Percentiles rank a stretch among this genome's conserved stretches.
Evolutionary conservation across 2,329 filamentous ascomycete species (phyloP).

Genomic region (Cladophialophora chaetospira): DNA sequence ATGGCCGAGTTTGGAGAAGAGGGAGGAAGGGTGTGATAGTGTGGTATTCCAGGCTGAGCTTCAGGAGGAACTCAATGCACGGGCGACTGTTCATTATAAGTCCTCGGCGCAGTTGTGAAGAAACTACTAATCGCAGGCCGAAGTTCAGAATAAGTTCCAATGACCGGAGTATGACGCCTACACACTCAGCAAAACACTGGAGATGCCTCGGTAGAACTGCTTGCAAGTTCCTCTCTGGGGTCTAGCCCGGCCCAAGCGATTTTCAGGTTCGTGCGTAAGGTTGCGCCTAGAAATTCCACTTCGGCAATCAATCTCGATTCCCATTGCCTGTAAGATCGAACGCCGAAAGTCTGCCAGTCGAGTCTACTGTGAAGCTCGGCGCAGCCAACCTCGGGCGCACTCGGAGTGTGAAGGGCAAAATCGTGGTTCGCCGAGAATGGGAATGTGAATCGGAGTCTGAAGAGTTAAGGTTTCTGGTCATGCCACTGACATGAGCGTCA

Average conservation of each 20-base stretch:
- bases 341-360: not conserved
- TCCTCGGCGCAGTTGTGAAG: conserved; percentile 1
- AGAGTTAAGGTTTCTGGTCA: no score
- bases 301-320: conserved; percentile 13
- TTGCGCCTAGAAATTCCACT: not conserved
- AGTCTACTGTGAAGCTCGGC: not conserved
- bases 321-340: not conserved
- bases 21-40: no score
- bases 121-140: not conserved
- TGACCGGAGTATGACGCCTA: not conserved
- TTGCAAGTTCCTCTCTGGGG: not conserved
- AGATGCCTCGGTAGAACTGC: conserved; percentile 2
- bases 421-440: no score
- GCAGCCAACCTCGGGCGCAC: not conserved
- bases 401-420: conserved; percentile 3
- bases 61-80: not conserved
- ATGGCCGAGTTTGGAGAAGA: not conserved
- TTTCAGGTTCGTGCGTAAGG: conserved; percentile 12
- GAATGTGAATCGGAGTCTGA: no score
- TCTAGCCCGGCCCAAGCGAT: not conserved
- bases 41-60: not conserved
- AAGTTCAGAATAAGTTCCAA: conserved; percentile 1
- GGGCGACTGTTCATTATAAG: not conserved
- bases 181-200: not conserved
- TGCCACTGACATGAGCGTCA: no score